These are phyloP conservation scores for Gynochthodes officinalis DNA, from an alignment of 257 asterid species.

Conservation along the genomic window DNA sequence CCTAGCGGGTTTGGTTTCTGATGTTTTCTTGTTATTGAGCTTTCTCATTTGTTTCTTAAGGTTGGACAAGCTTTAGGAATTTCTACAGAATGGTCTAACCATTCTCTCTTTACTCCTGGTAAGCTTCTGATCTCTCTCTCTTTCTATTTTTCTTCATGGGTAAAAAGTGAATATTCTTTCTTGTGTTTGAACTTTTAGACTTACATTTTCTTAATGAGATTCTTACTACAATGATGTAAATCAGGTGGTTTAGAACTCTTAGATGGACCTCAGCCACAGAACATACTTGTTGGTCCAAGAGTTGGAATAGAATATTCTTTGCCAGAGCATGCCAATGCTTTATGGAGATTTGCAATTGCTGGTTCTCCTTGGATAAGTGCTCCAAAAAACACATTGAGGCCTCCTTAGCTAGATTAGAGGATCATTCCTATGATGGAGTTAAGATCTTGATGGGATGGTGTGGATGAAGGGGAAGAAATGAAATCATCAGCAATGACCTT, in stretches of 20 bases:
- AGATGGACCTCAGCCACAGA: constrained; percentile 77
- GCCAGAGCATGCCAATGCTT: constrained; percentile 69
- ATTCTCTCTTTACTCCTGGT: constrained; percentile 75
- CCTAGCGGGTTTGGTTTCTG: background rate
- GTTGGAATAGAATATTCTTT: constrained; percentile 84
- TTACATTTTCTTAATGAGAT: background rate
- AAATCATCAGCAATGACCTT: background rate
- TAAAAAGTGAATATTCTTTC: background rate
- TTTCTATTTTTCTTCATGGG: background rate
- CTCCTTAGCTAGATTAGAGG: constrained; percentile 26
- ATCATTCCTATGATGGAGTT: background rate
- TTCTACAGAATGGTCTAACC: constrained; percentile 87
- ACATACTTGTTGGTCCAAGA: constrained; percentile 78
- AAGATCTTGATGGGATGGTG: background rate
- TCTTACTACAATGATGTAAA: background rate
- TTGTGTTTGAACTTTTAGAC: background rate
- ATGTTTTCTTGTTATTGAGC: background rate
- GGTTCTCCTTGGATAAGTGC: constrained; percentile 89
- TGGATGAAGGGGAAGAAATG: background rate
- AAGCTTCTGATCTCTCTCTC: constrained; percentile 20
- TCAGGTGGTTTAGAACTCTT: constrained; percentile 88
- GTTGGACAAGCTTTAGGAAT: constrained; percentile 94
- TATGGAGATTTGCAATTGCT: constrained; percentile 88
- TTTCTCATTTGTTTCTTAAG: constrained; percentile 32
- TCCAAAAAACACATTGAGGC: constrained; percentile 69